These are phyloP conservation scores for Pulveroboletus sp. DNA, from an alignment of 768 basidiomycete species.

Conservation along the genomic window DNA sequence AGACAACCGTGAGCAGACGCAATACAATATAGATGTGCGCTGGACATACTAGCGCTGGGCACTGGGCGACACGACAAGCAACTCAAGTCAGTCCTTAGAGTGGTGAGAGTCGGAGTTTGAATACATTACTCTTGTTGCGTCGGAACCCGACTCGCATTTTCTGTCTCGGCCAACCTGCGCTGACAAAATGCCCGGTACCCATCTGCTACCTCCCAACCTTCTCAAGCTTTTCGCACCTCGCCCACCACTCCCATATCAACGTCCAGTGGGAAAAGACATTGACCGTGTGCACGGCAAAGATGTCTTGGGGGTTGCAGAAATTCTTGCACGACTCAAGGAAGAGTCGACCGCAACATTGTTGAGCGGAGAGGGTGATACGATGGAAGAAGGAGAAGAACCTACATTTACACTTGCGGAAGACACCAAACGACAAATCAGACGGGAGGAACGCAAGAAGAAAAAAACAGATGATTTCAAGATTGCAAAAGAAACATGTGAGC, in stretches of 20 bases:
- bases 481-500: conserved; percentile 83
- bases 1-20: neutral
- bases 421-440: conserved; percentile 67
- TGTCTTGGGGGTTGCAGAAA: conserved; percentile 69
- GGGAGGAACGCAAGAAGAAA: conserved; percentile 76
- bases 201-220: conserved; percentile 91
- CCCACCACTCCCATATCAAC: conserved; percentile 80
- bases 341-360: conserved; percentile 67
- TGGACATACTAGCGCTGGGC: conserved; percentile 3
- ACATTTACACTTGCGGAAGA: conserved; percentile 80
- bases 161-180: neutral
- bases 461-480: conserved; percentile 69
- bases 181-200: conserved; percentile 58
- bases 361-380: conserved; percentile 54
- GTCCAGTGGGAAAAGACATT: conserved; percentile 82
- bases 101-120: conserved; percentile 28
- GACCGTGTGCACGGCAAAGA: conserved; percentile 65
- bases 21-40: neutral
- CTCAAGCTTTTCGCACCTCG: conserved; percentile 95
- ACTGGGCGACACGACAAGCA: neutral
- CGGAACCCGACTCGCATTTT: conserved; percentile 4
- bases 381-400: conserved; percentile 85
- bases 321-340: conserved; percentile 72
- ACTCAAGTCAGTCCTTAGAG: no score
- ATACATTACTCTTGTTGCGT: conserved; percentile 9